Evolutionary conservation across 306 rosid genomes (phyloP).

Genomic region (Rosa rugosa): DNA sequence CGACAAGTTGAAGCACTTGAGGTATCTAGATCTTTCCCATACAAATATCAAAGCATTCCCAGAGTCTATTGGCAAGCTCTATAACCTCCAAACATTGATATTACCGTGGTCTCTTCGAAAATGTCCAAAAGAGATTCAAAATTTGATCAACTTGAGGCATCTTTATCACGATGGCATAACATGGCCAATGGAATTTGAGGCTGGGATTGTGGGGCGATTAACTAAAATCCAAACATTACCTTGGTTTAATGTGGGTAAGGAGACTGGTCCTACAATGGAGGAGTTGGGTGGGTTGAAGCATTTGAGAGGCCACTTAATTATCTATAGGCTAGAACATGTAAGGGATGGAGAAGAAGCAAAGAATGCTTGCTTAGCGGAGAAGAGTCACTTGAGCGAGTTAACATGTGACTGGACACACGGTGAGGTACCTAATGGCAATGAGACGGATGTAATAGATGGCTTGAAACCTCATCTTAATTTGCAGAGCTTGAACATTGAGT

Average conservation of each 20-base stretch:
- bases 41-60: neutral
- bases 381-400: neutral
- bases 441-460: neutral
- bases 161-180: neutral
- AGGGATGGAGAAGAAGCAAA: neutral
- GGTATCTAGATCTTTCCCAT: slow-evolving; percentile 7
- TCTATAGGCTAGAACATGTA: neutral
- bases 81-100: neutral
- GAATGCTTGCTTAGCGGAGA: neutral
- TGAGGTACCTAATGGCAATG: too few species aligned
- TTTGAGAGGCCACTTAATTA: neutral
- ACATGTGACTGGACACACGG: too few species aligned
- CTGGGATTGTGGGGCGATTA: neutral
- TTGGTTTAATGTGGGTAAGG: neutral
- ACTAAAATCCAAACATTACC: neutral
- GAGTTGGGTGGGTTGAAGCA: neutral
- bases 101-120: fast-evolving
- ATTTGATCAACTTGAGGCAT: neutral
- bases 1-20: slow-evolving; percentile 1
- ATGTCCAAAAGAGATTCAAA: neutral
- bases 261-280: neutral
- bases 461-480: neutral
- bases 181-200: neutral
- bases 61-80: slow-evolving; percentile 4
- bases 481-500: neutral